Evolutionary conservation across 2,329 filamentous ascomycete genomes (phyloP), one percentile per base, ranked within the genome.

Genomic region (Penicillium sp.): DNA sequence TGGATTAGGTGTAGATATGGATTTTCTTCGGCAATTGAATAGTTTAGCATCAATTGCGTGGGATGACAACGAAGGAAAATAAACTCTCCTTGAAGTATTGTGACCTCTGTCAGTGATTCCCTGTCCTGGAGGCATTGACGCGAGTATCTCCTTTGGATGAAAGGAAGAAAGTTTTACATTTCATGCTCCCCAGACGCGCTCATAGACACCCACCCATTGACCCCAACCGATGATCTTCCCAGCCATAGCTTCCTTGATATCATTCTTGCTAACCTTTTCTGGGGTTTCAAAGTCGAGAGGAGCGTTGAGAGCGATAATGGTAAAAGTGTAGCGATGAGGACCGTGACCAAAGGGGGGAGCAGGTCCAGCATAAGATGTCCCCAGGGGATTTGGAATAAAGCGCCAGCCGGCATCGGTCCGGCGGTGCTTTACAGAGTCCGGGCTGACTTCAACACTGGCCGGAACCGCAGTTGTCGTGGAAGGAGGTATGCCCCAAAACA

Each of bases 171-270:
- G n/a, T n/a, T n/a, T n/a, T n/a, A n/a, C 5, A 11, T 21, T 24
- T 26, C 16, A 42, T 42, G 19, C 21, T 9, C 23, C 40, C 63
- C 65, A 67, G 0, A 62, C 57, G 10, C 63, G 65, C 51, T 71
- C 66, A 52, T 65, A 71, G 18, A 51, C 48, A 4, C 68, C 71
- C 19, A 64, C 55, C 70, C 71, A 73, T 49, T 71, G 63, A 1
- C 61, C 68, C 69, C 67, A 71, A 2, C 63, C 69, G 7, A 67
- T 50, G 3, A 74, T 60, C 31, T 71, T 72, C 8, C 65, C 69
- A 14, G 51, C 39, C 43, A 70, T 63, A 3, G 63, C 66, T 3
- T 54, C 56, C 16, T 63, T 63, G n/a, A 73, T 60, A 46, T 71
- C 60, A 9, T 58, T 54, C 40, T 67, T 67, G 34, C 48, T 67